Evolutionary conservation across 345 rosid species (phyloP), one percentile per base, ranked within the genome.

Genomic region (Populus tremula): DNA sequence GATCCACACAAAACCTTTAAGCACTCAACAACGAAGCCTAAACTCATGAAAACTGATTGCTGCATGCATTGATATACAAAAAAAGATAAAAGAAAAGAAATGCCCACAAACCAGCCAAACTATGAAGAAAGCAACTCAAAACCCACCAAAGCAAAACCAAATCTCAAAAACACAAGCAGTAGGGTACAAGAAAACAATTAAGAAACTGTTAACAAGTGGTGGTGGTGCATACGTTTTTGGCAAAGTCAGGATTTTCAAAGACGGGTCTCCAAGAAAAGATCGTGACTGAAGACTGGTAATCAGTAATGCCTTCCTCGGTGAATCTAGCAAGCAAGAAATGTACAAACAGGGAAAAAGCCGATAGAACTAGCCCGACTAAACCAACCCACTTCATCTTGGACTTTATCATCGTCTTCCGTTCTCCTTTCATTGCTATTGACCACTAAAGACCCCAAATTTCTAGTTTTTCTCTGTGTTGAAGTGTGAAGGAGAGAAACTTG

Each of bases 211-310:
- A 65, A 35, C 2, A 13, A 13, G 38, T 25, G 13, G 69, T 29
- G 36, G 50, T 21, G 31, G 27, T 21, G 75, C 11, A 23, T 88
- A 94, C 97, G 76, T 85, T 76, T 85, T 71, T 85, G 45, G 86
- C 43, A 25, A 87, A 75, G 79, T 88, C 90, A 41, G 88, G 70
- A 80, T 83, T 83, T 53, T 93, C 96, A 77, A 92, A 92, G 83
- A 93, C 82, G 74, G 99, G 99, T 83, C 96, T 85, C 99, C 99
- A 96, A 63, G 99, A 92, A 80, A 96, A 96, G 86, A 96, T 88
- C 65, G 97, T 92, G 79, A 93, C 76, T 21, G 98, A 94, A 66
- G 97, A 85, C 14, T 91, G 93, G 87, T 88, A 93, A n/a, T 93
- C 96, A 0, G 92, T 82, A 86, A 87, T 73, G 78, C 92, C 93